These are phyloP conservation scores for Alternaria gaisen DNA, from an alignment of 2,329 filamentous ascomycete genomes.

Conservation along the genomic window DNA sequence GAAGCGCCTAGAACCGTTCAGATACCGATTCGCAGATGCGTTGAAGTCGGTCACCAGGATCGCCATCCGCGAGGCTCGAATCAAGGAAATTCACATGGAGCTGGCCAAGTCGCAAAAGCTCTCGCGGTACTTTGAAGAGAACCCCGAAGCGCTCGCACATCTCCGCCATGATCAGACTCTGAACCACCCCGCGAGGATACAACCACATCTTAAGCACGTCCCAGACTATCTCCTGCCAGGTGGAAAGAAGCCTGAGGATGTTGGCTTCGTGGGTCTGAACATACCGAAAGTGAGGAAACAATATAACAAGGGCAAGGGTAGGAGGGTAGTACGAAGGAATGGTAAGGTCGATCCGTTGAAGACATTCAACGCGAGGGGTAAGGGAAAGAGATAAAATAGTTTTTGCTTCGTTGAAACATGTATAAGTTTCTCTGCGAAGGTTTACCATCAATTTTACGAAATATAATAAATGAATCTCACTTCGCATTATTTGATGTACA, in stretches of 20 bases:
- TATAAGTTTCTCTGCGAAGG: neutral
- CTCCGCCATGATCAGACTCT: slow-evolving; percentile 90
- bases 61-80: slow-evolving; percentile 87
- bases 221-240: slow-evolving; percentile 90
- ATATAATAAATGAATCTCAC: neutral
- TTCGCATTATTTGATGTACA: neutral
- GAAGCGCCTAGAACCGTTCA: slow-evolving; percentile 90
- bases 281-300: slow-evolving; percentile 53
- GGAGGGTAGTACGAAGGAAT: slow-evolving; percentile 62
- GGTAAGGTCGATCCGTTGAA: slow-evolving; percentile 85
- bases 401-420: neutral
- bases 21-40: slow-evolving; percentile 88
- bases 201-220: slow-evolving; percentile 84
- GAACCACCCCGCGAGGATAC: slow-evolving; percentile 76
- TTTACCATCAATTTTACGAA: neutral
- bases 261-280: slow-evolving; percentile 77
- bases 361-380: slow-evolving; percentile 72
- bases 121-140: slow-evolving; percentile 78
- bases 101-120: slow-evolving; percentile 93
- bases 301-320: slow-evolving; percentile 59
- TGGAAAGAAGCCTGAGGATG: slow-evolving; percentile 72
- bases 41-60: slow-evolving; percentile 88
- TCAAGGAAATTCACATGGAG: slow-evolving; percentile 86
- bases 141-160: slow-evolving; percentile 86
- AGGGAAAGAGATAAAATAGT: slow-evolving; percentile 45